Evolutionary conservation across 305 asterid species (phyloP), one percentile per base, ranked within the genome.

Genomic region (Fraxinus albicans): DNA sequence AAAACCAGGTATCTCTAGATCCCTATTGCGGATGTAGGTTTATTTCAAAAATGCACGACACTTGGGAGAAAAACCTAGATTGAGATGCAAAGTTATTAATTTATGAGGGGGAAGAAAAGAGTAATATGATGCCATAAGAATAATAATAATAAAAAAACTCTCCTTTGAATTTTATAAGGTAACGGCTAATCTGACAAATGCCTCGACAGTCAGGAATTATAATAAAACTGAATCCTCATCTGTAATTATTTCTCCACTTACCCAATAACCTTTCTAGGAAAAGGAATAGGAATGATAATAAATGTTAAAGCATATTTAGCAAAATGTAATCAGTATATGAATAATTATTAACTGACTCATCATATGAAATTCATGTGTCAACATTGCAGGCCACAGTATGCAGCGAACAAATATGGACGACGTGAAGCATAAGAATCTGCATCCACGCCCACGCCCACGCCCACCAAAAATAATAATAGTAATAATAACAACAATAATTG

Each of bases 331-430:
- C 82, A 40, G 67, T 63, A 2, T 63, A 69, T 21, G 35, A 63
- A 21, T 23, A 7, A 8, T 83, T 25, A 50, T 79, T 29, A 75
- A 40, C 77, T 23, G 53, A 77, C 47, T 44, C 69, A 76, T 36
- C 35, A 76, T 63, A 1, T 65, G 73, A 19, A 78, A 80, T 63
- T 73, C 81, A 81, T 27, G 74, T 34, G 74, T 81, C 83, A 83
- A 80, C 87, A 83, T 76, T 17, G 81, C 82, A 85, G 83, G 79
- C 25, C 34, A 21, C 21, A 77, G 47, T 35, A 53, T 27, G 17
- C 40, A 31, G 25, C 15, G 6, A 44, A 27, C 69, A 38, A 47
- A 47, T 25, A 77, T 47, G 70, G 44, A 21, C 21, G 50, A 29
- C 34, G 6, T 25, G 42, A 27, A 77, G 60, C 29, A 50, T 35